Evolutionary conservation across 2,329 filamentous ascomycete species (phyloP), one percentile per base, ranked within the genome.

Genomic region (Fusarium sp.): DNA sequence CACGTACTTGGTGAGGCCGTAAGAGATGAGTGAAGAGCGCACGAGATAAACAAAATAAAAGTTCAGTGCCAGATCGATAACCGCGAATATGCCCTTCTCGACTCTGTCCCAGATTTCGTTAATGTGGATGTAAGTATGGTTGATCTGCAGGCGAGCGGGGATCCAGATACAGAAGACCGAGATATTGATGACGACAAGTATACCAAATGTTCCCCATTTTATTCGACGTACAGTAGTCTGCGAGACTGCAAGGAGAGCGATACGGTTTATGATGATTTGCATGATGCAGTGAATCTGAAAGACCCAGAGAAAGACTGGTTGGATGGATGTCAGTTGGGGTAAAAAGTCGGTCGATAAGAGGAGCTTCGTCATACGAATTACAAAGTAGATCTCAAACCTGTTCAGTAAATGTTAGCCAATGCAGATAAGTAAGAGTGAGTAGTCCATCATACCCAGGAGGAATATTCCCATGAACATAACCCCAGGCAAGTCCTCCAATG

Each of bases 181-280:
- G 56, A 88, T 81, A 63, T 88, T 88, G 71, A 88, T 83, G 3
- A 78, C 51, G 6, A 81, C 83, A 42, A 88, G 83, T 24, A 86
- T 36, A 17, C 75, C 35, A 9, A 86, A 80, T 12, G 84, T 82
- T 1, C 80, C 79, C 83, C 84, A 86, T 71, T 87, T 87, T 29
- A 88, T 72, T 16, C 77, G 79, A 3, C 70, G 64, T 5, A 83
- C 81, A 7, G 82, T 82, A 1, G 69, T 77, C 5, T 79, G 80
- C 55, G 84, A 79, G 17, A 83, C 79, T 24, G 85, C 81, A 46
- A 88, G 82, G 33, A 88, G 81, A 2, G 83, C 80, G 27, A 87
- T 84, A 38, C 86, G 84, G 69, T 87, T 88, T 74, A 87, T 84
- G 75, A 88, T 87, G 64, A 88, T 88, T 75, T 87, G 86, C 79